phyloP scores from a whole-genome alignment of 495 filamentous ascomycete genomes.

The Parathielavia appendiculata region DNA sequence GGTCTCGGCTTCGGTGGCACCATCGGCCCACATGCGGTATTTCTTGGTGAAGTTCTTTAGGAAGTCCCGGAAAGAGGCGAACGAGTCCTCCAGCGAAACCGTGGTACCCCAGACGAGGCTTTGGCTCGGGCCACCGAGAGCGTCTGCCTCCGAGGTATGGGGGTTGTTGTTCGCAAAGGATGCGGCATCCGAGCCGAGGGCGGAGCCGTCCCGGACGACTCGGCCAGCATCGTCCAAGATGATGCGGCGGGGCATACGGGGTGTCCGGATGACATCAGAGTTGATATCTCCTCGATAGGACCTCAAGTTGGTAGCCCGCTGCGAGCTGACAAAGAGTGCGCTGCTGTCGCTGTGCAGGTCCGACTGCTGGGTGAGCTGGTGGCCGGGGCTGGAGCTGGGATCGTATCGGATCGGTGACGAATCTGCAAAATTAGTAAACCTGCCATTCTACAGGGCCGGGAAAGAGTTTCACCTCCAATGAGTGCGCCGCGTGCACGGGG shows the following conservation, averaged over 20 bases:
- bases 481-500: conserved; percentile 58
- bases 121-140: conserved; percentile 70
- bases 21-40: conserved; percentile 86
- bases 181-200: conserved; percentile 64
- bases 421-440: conserved; percentile 44
- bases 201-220: conserved; percentile 52
- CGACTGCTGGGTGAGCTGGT: conserved; percentile 54
- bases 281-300: conserved; percentile 78
- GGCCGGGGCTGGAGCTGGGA: conserved; percentile 76
- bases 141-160: conserved; percentile 85
- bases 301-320: conserved; percentile 48
- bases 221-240: conserved; percentile 79
- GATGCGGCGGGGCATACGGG: conserved; percentile 60
- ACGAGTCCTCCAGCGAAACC: conserved; percentile 84
- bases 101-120: conserved; percentile 97
- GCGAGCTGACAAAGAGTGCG: conserved; percentile 73
- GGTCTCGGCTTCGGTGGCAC: conserved; percentile 72
- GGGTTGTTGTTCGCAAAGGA: conserved; percentile 86
- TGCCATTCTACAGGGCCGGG: neutral
- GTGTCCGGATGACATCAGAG: conserved; percentile 66
- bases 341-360: conserved; percentile 74
- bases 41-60: conserved; percentile 83
- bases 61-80: conserved; percentile 83
- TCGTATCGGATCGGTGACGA: conserved; percentile 89
- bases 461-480: conserved; percentile 58